Evolutionary conservation across 305 asterid species (phyloP).

Genomic region (Fraxinus angustifolia): DNA sequence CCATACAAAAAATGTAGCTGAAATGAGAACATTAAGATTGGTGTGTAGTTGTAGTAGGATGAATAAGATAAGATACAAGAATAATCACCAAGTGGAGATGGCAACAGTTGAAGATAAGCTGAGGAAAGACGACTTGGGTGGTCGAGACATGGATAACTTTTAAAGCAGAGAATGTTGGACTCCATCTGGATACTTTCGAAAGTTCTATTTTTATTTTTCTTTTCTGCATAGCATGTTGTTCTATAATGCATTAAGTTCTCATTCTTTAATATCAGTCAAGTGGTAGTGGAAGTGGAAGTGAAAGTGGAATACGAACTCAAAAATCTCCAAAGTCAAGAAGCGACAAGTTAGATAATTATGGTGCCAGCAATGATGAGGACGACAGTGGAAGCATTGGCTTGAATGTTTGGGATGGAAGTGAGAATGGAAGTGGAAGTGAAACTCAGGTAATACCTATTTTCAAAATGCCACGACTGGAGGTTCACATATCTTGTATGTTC

Average conservation of each 20-base stretch:
- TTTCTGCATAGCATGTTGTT: background rate
- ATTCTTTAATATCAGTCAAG: constrained; percentile 12
- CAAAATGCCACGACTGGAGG: background rate
- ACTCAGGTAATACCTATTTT: constrained; percentile 4
- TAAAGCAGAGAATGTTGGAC: background rate
- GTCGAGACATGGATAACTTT: background rate
- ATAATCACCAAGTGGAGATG: background rate
- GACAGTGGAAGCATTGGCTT: constrained; percentile 12
- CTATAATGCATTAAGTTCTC: background rate
- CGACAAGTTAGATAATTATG: background rate
- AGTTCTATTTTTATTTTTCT: background rate
- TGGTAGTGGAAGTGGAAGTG: background rate
- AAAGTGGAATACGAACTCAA: constrained; percentile 8
- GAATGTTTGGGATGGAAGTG: constrained; percentile 6
- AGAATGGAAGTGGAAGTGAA: constrained; percentile 8
- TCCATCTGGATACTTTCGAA: background rate
- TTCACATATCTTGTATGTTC: background rate
- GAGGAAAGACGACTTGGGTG: background rate
- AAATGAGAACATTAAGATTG: background rate
- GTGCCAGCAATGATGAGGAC: constrained; percentile 6
- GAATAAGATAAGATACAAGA: background rate
- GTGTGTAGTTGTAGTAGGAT: background rate
- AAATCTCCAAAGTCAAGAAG: background rate
- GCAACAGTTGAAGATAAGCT: background rate
- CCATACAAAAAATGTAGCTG: background rate